Evolutionary conservation across 176 grass and related monocot genomes (phyloP), one percentile per base, ranked within the genome.

Genomic region (Ampelocalamus luodianensis): DNA sequence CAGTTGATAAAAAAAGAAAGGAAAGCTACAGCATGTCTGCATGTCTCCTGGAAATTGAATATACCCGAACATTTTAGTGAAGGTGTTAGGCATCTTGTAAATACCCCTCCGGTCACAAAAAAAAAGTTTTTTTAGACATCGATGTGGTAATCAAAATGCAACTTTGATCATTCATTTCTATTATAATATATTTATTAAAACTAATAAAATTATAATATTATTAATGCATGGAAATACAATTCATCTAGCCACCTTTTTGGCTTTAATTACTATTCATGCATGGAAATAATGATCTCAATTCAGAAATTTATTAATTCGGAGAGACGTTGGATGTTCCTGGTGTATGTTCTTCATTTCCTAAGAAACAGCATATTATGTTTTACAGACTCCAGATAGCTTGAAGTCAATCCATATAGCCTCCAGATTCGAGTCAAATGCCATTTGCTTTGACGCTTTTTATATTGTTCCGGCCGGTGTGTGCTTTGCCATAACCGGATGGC

Each of bases 21-120:
- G 67, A 84, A 79, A 79, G 60, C 22, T 62, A 70, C 79, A 10
- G 54, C 59, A 17, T 64, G 42, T 48, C 15, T 46, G 12, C 49
- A 50, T 50, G 48, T 50, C 48, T 50, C 13, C 48, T 51, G 49
- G 49, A 51, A 51, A 51, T 5, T 51, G 50, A 53, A n/a, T 56
- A 3, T 56, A 59, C 13, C 40, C 11, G 40, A 61, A 20, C 8
- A 1, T 10, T 76, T 0, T 29, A 59, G 5, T 10, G n/a, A 42
- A 54, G 7, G 27, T 22, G 43, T 65, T 40, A 14, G 68, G 34
- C n/a, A 53, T 63, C 79, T 38, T 61, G 79, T 82, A 61, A 87
- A 69, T 82, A 50, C 32, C 9, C 46, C 1, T 20, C 22, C 2
- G 3, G 32, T 34, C 32, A 34, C 32, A 34, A 34, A 34, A 34